Evolutionary conservation across 139 green algal genomes (phyloP), one percentile per base, ranked within the genome.

Genomic region (Deuterostichococcus epilithicus): DNA sequence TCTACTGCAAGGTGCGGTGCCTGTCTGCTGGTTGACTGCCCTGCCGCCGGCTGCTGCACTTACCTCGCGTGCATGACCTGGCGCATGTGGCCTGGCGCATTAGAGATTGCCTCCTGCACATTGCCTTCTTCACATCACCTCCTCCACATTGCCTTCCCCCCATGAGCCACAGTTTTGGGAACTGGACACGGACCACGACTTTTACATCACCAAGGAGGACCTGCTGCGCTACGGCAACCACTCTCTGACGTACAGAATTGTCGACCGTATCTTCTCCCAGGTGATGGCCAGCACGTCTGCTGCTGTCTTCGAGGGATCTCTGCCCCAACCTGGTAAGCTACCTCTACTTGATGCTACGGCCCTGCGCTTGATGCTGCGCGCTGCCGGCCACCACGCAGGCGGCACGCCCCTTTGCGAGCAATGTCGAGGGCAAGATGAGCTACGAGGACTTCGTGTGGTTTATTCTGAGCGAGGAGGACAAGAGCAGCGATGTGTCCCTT

Each of bases 371-470:
- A n/a, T n/a, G n/a, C n/a, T n/a, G n/a, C n/a, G n/a, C n/a, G n/a
- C n/a, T n/a, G n/a, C n/a, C n/a, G n/a, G n/a, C n/a, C 25, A 30
- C 68, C 30, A 4, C 73, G 38, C 87, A 96, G 87, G 91, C 90
- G 15, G 88, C 88, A 18, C 87, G 93, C 37, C 86, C 80, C 5
- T 91, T 95, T 68, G 78, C 77, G 26, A 84, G 77, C 35, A 80
- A 77, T 36, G 76, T 88, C n/a, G 73, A 87, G 0, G 90, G 86
- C 68, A 93, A 93, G 83, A 98, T 98, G 95, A 86, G 88, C 28
- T 99, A 99, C 74, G 92, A 99, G 81, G 96, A 99, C 90, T 99
- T 99, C 89, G 91, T 97, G 60, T 99, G 94, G 93, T 99, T 99
- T 87, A 97, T 99, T 70, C 83, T 99, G 44, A 94, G 85, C 35